Base-by-base conservation (phyloP, 2,329 filamentous ascomycete species). In the Coniochaeta prunicola region DNA sequence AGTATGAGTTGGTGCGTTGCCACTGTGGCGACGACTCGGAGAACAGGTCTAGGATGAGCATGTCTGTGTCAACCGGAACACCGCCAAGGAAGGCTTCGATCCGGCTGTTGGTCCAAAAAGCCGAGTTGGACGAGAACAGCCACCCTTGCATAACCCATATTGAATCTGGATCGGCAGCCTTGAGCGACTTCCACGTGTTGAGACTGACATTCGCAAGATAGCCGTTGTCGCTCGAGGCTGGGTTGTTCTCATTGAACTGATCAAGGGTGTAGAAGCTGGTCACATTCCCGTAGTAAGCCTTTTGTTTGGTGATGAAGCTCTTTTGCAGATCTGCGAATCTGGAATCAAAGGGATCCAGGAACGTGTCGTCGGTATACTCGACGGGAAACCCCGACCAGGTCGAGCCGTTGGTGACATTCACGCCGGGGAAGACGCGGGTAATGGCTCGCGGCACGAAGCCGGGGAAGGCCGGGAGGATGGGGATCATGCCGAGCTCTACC, bases 121-220 rank as follows among this genome's bases (percentile, higher is more conserved):
- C 68, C 0, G 65, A 64, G 40, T 73, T 75, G 3, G 71, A 71
- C 26, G 72, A 76, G 66, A 82, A 83, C 1, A 83, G 69, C 71
- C 77, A 80, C 17, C 77, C 74, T 63, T 82, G 79, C 62, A 83
- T 76, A 61, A 82, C 66, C 80, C 80, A 82, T 2, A 80, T 67
- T 1, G 80, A 78, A 17, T 74, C 67, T 0, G 78, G 70, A 59
- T 81, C 77, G 0, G 75, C 78, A 2, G 71, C 66, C 62, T 81
- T 81, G 34, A 82, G 71, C 53, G 74, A 75, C 48, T 74, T 65
- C 71, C 75, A 78, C 0, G 78, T 81, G 57, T 71, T 73, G 21
- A 66, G 17, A 45, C 58, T 74, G 50, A 80, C 68, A 38, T 75
- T 76, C 13, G 64, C 67, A 12, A 81, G 69, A 59, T 79, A 79